Percentiles rank a stretch among this genome's conserved stretches.
These are phyloP conservation scores for Sphaerulina musiva DNA, from an alignment of 2,329 filamentous ascomycete species.

Conservation along the genomic window DNA sequence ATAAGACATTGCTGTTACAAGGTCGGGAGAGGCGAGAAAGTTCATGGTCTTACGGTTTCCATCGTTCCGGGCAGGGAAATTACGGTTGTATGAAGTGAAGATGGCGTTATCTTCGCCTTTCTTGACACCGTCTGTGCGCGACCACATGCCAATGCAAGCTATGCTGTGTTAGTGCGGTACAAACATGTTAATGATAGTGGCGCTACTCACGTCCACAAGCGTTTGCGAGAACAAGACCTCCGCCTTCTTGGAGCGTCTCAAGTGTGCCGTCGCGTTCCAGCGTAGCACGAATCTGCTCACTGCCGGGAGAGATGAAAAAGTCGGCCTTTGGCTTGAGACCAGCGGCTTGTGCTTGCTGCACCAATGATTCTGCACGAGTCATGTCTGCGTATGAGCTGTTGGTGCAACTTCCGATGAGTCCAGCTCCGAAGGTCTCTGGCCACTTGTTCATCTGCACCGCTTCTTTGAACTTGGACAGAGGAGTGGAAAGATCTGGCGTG, in stretches of 20 bases:
- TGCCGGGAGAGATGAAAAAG: conserved; percentile 94
- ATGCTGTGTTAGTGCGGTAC: not conserved
- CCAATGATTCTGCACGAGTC: conserved; percentile 86
- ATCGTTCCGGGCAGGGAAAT: conserved; percentile 95
- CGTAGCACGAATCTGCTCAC: conserved; percentile 93
- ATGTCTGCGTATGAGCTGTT: conserved; percentile 99
- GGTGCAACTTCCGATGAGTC: conserved; percentile 94
- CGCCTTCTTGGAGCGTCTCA: conserved; percentile 75
- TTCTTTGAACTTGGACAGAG: conserved; percentile 81
- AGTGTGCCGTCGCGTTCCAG: conserved; percentile 84
- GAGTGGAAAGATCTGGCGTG: conserved; percentile 90
- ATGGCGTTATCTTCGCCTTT: conserved; percentile 92
- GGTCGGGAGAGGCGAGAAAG: conserved; percentile 92
- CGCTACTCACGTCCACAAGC: conserved; percentile 58
- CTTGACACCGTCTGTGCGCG: conserved; percentile 72
- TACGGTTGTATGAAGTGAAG: conserved; percentile 95
- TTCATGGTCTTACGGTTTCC: conserved; percentile 97
- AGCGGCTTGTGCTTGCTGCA: conserved; percentile 84
- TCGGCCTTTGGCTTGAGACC: conserved; percentile 82
- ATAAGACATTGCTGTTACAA: conserved; percentile 94
- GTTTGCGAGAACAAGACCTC: conserved; percentile 85
- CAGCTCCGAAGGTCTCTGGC: conserved; percentile 85
- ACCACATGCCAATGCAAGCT: conserved; percentile 73
- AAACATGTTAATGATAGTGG: not conserved
- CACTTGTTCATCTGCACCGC: conserved; percentile 78